These are phyloP conservation scores for Pythium dissotocum DNA, from an alignment of 352 stramenopile genomes.

Conservation along the genomic window DNA sequence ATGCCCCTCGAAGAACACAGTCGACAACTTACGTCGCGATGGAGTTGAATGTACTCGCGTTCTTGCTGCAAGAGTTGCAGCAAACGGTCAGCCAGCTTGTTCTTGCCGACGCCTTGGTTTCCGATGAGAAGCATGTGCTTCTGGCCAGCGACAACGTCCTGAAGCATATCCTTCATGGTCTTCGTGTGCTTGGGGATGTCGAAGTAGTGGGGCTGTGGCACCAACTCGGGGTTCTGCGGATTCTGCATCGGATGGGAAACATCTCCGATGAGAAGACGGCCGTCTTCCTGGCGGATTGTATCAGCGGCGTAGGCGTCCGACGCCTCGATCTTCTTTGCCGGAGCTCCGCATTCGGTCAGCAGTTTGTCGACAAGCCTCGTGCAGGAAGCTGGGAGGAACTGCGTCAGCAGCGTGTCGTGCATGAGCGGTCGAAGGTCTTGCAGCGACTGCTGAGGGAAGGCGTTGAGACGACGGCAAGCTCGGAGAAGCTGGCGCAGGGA, in stretches of 20 bases:
- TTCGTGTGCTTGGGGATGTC: constrained; percentile 88
- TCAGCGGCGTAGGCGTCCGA: constrained; percentile 20
- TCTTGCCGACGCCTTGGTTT: constrained; percentile 96
- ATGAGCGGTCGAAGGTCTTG: constrained; percentile 61
- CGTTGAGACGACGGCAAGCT: constrained; percentile 61
- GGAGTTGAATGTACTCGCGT: constrained; percentile 96
- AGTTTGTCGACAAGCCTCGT: constrained; percentile 50
- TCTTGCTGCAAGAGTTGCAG: constrained; percentile 91
- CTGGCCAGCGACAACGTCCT: constrained; percentile 85
- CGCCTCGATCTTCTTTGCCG: constrained; percentile 5
- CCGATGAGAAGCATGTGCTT: constrained; percentile 93
- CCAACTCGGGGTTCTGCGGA: constrained; percentile 65
- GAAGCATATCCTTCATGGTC: constrained; percentile 87
- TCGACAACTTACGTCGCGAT: constrained; percentile 84
- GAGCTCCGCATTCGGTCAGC: constrained; percentile 48
- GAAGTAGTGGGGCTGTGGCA: constrained; percentile 89
- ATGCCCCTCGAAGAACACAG: too few relatives aligned
- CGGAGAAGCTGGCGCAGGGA: constrained; percentile 71
- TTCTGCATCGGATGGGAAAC: constrained; percentile 58
- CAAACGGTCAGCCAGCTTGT: constrained; percentile 92
- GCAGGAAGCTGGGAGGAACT: constrained; percentile 68
- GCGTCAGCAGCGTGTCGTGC: constrained; percentile 77
- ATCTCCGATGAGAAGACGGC: constrained; percentile 58
- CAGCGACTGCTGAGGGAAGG: constrained; percentile 64
- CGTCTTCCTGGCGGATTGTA: constrained; percentile 44